Evolutionary conservation across 2,329 filamentous ascomycete species (phyloP).

Genomic region (Thelonectria olida): DNA sequence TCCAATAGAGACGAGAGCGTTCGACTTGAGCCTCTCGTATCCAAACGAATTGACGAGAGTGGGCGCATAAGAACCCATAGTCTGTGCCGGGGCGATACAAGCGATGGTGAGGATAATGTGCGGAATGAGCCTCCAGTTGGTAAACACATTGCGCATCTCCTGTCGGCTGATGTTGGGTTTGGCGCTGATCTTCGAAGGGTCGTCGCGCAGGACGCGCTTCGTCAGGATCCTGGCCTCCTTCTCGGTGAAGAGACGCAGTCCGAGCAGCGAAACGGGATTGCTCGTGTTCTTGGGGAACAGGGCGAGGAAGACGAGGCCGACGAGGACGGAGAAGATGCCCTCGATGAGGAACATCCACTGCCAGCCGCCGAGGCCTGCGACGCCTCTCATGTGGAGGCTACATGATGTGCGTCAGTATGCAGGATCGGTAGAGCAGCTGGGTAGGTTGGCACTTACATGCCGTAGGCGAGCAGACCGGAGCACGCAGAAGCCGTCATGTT

Average conservation of each 20-base stretch:
- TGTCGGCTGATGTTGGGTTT: conserved; percentile 42
- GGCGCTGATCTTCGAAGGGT: conserved; percentile 45
- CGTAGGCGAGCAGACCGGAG: conserved; percentile 46
- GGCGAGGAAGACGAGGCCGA: conserved; percentile 27
- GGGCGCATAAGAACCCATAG: conserved; percentile 32
- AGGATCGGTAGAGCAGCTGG: no score
- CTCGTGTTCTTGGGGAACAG: conserved; percentile 31
- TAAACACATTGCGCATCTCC: conserved; percentile 47
- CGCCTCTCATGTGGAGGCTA: conserved; percentile 37
- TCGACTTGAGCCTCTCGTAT: conserved; percentile 43
- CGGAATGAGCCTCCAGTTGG: conserved; percentile 49
- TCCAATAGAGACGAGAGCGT: conserved; percentile 47
- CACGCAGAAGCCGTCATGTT: conserved; percentile 51
- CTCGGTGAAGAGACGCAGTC: conserved; percentile 45
- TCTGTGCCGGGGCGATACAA: conserved; percentile 28
- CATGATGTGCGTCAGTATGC: neutral
- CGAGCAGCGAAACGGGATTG: conserved; percentile 44
- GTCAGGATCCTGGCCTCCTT: conserved; percentile 47
- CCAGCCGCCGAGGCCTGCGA: conserved; percentile 36
- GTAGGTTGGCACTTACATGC: conserved; percentile 33
- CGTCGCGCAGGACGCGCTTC: conserved; percentile 39
- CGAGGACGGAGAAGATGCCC: conserved; percentile 47
- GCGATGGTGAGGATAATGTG: conserved; percentile 40
- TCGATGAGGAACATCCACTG: conserved; percentile 42
- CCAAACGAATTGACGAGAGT: conserved; percentile 46